Evolutionary conservation across 2,329 filamentous ascomycete genomes (phyloP).

Genomic region (Neonectria hederae): DNA sequence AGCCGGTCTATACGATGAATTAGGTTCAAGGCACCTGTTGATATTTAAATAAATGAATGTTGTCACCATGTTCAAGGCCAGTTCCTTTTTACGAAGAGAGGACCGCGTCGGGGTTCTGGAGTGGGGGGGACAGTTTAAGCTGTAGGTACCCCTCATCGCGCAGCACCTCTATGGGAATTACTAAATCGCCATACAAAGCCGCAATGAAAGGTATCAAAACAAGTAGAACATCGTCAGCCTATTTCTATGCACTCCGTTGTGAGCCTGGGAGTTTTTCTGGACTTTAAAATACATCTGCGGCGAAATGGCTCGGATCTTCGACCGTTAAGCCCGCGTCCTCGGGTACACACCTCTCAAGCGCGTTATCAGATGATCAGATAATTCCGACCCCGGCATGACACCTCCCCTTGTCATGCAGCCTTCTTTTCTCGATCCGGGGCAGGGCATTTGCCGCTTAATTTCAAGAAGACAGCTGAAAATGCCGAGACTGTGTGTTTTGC

Average conservation of each 20-base stretch:
- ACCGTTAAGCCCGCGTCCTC: background rate
- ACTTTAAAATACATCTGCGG: background rate
- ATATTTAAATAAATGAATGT: too few species aligned
- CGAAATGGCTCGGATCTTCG: background rate
- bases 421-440: background rate
- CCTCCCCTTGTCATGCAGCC: background rate
- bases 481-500: background rate
- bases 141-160: background rate
- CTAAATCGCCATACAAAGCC: background rate
- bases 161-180: background rate
- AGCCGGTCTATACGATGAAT: too few species aligned
- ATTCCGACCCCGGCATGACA: background rate
- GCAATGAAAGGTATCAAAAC: background rate
- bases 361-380: slow-evolving; percentile 13
- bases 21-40: too few species aligned
- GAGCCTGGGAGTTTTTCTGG: background rate
- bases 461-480: background rate
- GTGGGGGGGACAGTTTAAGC: background rate
- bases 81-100: background rate
- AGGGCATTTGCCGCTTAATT: too few species aligned
- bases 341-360: background rate
- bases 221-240: too few species aligned
- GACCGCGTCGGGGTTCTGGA: background rate
- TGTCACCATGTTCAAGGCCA: too few species aligned
- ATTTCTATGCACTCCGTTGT: background rate